Evolutionary conservation across 148 eudicot genomes (phyloP), one percentile per base, ranked within the genome.

Genomic region (Talinum fruticosum): DNA sequence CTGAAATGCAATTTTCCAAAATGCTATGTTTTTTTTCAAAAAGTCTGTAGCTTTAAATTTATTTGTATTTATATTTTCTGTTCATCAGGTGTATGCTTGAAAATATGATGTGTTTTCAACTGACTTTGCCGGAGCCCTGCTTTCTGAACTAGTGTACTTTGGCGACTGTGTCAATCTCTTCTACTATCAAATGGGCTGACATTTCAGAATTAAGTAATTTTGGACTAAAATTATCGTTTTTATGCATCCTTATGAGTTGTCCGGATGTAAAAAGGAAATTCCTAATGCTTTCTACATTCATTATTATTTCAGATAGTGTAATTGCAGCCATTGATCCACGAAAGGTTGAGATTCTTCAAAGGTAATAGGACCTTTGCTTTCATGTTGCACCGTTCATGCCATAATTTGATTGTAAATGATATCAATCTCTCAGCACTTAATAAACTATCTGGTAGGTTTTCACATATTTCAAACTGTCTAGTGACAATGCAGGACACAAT

Each of bases 311-410:
- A 95, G 99, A 91, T 82, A 87, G 93, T 82, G 96, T 95, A 62
- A 88, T 92, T 78, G 89, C 96, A 37, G 94, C 96, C 33, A 86
- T 95, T 79, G 96, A 95, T 84, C 96, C 97, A 19, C 87, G 88
- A 76, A 95, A 92, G 82, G 89, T 90, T 45, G 94, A 89, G 83
- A 89, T 95, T 65, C 96, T 95, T 77, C 97, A 92, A 78, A 95
- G 99, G 99, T 92, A 87, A 34, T 66, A 35, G 57, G 32, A 35
- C 59, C 16, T 49, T 69, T 33, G 57, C 15, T 33, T 74, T 44
- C 34, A 65, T 32, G 77, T 35, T 75, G 59, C 34, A 41, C 33
- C 15, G 67, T 13, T 57, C 23, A 23, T 62, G 34, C 66, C 16
- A 28, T 62, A 62, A 62, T 62, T 62, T 62, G 66, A 62, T 62